Conservation (phyloP, 23 red algal genomes). For the Pyropia haitanensis region DNA sequence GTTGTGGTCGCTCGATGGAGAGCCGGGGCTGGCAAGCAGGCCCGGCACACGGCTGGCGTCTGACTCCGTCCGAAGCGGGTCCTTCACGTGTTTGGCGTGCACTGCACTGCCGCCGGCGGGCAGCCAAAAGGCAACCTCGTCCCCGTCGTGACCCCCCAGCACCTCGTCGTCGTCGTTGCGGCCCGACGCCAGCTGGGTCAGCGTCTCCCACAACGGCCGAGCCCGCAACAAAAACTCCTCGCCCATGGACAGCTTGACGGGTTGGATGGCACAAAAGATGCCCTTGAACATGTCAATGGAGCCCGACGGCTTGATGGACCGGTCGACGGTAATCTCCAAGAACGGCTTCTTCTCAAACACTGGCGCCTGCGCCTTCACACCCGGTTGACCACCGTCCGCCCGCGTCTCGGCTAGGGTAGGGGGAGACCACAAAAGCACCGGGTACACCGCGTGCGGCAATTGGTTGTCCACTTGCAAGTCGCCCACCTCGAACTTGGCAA, state of each 20-base stretch:
- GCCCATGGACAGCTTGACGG: conserved; percentile 1
- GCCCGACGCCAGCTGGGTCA: background rate
- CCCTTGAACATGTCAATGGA: background rate
- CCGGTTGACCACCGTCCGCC: background rate
- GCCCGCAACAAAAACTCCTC: conserved; percentile 7
- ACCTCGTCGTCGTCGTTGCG: background rate
- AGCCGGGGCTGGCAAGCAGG: too few species aligned
- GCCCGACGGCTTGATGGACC: background rate
- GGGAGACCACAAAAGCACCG: conserved; percentile 57
- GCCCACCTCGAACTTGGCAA: conserved; percentile 28
- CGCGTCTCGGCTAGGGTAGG: background rate
- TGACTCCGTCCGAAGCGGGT: too few species aligned
- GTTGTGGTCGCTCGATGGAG: too few species aligned
- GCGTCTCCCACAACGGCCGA: conserved; percentile 1
- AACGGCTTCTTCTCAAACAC: too few species aligned
- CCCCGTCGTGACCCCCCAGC: background rate
- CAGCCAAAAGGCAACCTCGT: background rate
- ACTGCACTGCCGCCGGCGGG: too few species aligned
- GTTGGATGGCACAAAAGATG: conserved; percentile 2
- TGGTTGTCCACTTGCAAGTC: conserved; percentile 86
- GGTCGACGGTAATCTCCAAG: too few species aligned
- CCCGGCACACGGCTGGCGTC: too few species aligned
- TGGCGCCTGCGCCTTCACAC: background rate
- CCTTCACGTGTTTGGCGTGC: too few species aligned
- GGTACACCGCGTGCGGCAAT: conserved; percentile 41